These are phyloP conservation scores for Artemisia argyi DNA, from an alignment of 129 eudicot genomes.

Conservation along the genomic window DNA sequence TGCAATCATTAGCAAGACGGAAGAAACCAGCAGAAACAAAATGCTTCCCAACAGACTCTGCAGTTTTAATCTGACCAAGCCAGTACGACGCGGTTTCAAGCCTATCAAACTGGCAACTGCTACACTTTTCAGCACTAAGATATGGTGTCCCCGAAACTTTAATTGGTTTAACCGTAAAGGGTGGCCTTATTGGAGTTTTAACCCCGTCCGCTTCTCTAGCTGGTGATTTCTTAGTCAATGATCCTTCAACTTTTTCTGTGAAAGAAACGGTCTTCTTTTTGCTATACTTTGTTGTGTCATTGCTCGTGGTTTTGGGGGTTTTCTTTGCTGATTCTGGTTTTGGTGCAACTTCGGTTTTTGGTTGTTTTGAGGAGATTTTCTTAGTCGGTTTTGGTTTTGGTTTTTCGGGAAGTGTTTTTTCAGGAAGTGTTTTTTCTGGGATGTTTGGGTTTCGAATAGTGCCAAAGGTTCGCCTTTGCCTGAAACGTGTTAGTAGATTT, in stretches of 20 bases:
- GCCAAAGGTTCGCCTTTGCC: slow-evolving; percentile 57
- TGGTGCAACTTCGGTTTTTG: slow-evolving; percentile 17
- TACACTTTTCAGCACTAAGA: slow-evolving; percentile 62
- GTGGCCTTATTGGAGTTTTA: slow-evolving; percentile 54
- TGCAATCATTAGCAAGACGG: slow-evolving; percentile 52
- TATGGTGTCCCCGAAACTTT: slow-evolving; percentile 51
- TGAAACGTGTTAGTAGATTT: slow-evolving; percentile 17
- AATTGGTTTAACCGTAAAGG: slow-evolving; percentile 34
- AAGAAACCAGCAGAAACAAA: slow-evolving; percentile 65
- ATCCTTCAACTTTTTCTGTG: slow-evolving; percentile 28
- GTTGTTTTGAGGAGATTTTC: slow-evolving; percentile 15
- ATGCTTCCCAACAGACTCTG: slow-evolving; percentile 70
- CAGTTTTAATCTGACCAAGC: slow-evolving; percentile 60
- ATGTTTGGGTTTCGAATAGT: slow-evolving; percentile 48
- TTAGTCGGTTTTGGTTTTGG: slow-evolving; percentile 34
- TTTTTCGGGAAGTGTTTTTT: slow-evolving; percentile 34
- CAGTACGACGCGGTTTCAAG: slow-evolving; percentile 70
- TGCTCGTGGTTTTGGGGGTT: slow-evolving; percentile 24
- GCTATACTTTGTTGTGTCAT: slow-evolving; percentile 15
- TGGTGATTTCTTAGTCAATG: slow-evolving; percentile 15
- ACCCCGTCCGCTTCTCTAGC: slow-evolving; percentile 33
- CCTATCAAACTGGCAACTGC: slow-evolving; percentile 61
- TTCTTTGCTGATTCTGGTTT: slow-evolving; percentile 21
- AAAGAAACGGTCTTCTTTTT: slow-evolving; percentile 59
- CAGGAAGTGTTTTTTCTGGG: slow-evolving; percentile 28